These are phyloP conservation scores for Paradendryphiella salina DNA, from an alignment of 2,329 filamentous ascomycete genomes.

Conservation along the genomic window DNA sequence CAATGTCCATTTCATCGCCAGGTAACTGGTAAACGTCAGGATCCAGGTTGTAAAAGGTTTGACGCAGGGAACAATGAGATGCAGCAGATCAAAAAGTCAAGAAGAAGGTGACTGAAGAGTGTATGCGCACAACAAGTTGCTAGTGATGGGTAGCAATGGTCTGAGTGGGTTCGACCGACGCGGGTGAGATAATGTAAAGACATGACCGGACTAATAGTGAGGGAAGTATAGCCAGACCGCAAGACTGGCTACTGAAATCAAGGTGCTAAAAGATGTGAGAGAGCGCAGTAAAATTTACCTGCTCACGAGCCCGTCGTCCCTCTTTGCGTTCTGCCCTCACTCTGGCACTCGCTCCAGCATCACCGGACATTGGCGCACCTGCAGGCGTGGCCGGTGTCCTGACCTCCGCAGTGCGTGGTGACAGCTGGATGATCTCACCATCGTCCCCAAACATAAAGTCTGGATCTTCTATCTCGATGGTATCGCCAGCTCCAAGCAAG, in stretches of 20 bases:
- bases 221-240: neutral
- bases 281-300: conserved; percentile 42
- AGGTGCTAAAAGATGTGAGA: conserved; percentile 10
- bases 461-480: conserved; percentile 51
- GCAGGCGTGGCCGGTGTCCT: conserved; percentile 20
- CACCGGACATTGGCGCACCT: conserved; percentile 25
- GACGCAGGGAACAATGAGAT: neutral
- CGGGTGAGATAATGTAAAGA: conserved; percentile 8
- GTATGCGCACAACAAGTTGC: too few relatives aligned
- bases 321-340: conserved; percentile 52
- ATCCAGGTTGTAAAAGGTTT: conserved; percentile 1
- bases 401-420: conserved; percentile 11
- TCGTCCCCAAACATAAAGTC: conserved; percentile 66
- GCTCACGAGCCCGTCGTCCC: conserved; percentile 34
- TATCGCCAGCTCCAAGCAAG: conserved; percentile 47
- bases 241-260: neutral
- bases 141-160: neutral
- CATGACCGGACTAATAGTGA: conserved; percentile 1
- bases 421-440: conserved; percentile 60
- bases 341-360: conserved; percentile 45
- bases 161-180: neutral
- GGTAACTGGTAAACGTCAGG: conserved; percentile 29
- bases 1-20: conserved; percentile 34
- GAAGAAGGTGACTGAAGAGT: neutral
- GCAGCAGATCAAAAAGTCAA: neutral